Percentiles rank a stretch among this genome's conserved stretches.
Evolutionary conservation across 73 alveolate species (phyloP).

Genomic region (Paramecium sonneborni): DNA sequence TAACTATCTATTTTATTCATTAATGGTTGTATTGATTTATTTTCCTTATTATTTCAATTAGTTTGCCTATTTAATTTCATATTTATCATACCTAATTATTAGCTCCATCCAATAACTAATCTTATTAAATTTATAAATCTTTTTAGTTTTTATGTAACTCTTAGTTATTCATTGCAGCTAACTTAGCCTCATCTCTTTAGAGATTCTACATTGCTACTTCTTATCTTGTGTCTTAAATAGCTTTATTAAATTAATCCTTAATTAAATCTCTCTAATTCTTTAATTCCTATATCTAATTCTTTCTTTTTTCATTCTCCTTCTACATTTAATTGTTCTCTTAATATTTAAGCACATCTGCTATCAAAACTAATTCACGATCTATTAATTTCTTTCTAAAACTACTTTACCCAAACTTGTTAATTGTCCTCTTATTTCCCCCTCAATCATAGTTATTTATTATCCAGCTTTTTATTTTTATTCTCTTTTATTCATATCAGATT

Average conservation of each 20-base stretch:
- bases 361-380: conserved; percentile 14
- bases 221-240: not conserved
- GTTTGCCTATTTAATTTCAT: not conserved
- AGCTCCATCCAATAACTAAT: conserved; percentile 4
- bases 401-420: not conserved
- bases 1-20: not conserved
- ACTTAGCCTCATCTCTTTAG: not conserved
- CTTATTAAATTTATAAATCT: not conserved
- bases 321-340: not conserved
- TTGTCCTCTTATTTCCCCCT: not conserved
- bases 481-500: not conserved
- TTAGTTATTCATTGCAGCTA: not conserved
- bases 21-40: not conserved
- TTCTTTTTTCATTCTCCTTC: conserved; percentile 3
- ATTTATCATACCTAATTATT: not conserved
- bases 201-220: not conserved
- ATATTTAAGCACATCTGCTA: not conserved
- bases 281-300: not conserved
- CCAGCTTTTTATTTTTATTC: not conserved
- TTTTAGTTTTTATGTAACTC: not conserved
- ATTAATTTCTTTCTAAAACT: not conserved
- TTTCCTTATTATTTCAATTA: not conserved
- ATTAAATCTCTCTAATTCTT: conserved; percentile 1
- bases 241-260: not conserved
- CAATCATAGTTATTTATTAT: not conserved